Evolutionary conservation across 768 basidiomycete genomes (phyloP).

Genomic region (Pleurotus platypus): DNA sequence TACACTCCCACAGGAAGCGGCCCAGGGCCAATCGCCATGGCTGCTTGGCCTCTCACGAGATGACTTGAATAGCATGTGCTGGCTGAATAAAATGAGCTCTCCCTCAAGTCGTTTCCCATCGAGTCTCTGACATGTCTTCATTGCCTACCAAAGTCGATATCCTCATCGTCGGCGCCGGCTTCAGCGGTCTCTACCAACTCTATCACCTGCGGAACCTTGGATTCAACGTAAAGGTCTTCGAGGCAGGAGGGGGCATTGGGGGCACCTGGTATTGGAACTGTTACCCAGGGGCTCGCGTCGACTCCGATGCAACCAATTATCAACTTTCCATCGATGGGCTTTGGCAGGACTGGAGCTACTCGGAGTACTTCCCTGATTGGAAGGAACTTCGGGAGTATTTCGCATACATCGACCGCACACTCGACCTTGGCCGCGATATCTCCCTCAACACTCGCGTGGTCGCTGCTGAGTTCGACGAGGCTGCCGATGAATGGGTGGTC

Average conservation of each 20-base stretch:
- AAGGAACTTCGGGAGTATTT: conserved; percentile 16
- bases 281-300: conserved; percentile 4
- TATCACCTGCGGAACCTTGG: background rate
- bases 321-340: conserved; percentile 1
- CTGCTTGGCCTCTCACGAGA: too few species aligned
- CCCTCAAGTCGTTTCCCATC: too few species aligned
- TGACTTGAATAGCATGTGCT: too few species aligned
- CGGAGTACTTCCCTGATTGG: background rate
- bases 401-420: conserved; percentile 19
- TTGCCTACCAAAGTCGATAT: background rate
- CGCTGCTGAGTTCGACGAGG: conserved; percentile 16
- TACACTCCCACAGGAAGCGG: too few species aligned
- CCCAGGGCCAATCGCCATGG: too few species aligned
- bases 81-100: too few species aligned
- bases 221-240: background rate
- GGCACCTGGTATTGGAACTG: conserved; percentile 7
- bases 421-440: conserved; percentile 19
- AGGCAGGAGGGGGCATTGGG: conserved; percentile 16
- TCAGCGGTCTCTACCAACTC: background rate
- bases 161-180: conserved; percentile 1
- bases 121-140: too few species aligned
- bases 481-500: conserved; percentile 11
- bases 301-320: conserved; percentile 2
- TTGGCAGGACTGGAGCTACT: background rate
- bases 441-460: conserved; percentile 18